Base-by-base conservation (phyloP, 2,329 filamentous ascomycete species). In the Talaromyces verruculosus region DNA sequence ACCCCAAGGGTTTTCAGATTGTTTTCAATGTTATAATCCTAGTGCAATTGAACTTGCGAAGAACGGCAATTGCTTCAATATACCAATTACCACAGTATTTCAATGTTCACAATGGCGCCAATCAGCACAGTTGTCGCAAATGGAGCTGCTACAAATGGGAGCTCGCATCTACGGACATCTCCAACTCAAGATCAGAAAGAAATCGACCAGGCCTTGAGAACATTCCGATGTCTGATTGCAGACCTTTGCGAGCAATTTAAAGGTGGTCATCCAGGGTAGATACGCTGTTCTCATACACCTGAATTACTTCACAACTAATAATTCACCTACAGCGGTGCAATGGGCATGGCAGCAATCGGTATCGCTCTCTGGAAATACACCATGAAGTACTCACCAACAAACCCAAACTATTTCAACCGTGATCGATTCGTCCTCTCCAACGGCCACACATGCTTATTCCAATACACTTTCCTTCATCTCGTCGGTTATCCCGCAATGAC, bases 191-290 rank as follows among this genome's bases (percentile, higher is more conserved):
- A 63, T 19, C 61, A 39, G 25, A 25, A 63, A 33, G 45, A 30
- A 6, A 57, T 63, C n/a, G 82, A 87, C 59, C 73, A 84, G 22
- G 85, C 88, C 1, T 76, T 90, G 61, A 83, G 82, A 70, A 85
- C 84, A 5, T 89, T 89, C 72, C 81, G 88, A 64, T 78, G 85
- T 60, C 77, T 91, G 35, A 88, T 91, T 66, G 87, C 88, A 53
- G 89, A 91, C 72, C 77, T 91, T 2, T 90, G 88, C 71, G 84
- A 91, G 73, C 88, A 91, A 69, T 91, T 89, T 76, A 86, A 86
- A 68, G 88, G 88, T 41, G 89, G 89, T 0, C 89, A 91, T 72
- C 88, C 88, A 19, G 88, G 88, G 85, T 88, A 79, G 81, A n/a
- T 33, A 3, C 37, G 6, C 30, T 1, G 53, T 25, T 25, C 51